These are phyloP conservation scores for Scleroderma citrinum DNA, from an alignment of 768 basidiomycete genomes.

Conservation along the genomic window DNA sequence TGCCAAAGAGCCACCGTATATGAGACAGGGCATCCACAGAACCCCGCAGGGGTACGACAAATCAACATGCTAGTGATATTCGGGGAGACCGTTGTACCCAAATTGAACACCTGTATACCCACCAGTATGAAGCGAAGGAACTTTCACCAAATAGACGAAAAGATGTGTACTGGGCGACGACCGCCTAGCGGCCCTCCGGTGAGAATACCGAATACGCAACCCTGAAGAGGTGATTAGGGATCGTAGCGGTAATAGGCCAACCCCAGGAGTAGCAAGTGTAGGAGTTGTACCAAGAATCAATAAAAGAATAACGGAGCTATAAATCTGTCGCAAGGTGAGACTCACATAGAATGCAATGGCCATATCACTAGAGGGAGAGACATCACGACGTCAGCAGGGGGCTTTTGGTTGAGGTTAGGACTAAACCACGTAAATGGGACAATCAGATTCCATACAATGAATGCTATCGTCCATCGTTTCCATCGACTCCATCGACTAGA, in stretches of 20 bases:
- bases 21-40: conserved; percentile 14
- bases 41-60: conserved; percentile 17
- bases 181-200: background rate
- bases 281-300: conserved; percentile 7
- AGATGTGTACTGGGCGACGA: background rate
- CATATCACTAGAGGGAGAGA: conserved; percentile 12
- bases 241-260: background rate
- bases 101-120: conserved; percentile 12
- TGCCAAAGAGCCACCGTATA: conserved; percentile 20
- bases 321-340: background rate
- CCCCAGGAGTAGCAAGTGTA: background rate
- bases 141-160: background rate
- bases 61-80: conserved; percentile 11
- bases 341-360: conserved; percentile 24
- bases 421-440: conserved; percentile 24
- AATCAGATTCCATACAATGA: conserved; percentile 26
- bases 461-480: conserved; percentile 21
- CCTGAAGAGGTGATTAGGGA: background rate
- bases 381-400: conserved; percentile 4
- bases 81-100: conserved; percentile 15
- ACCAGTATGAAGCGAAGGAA: conserved; percentile 1
- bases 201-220: background rate
- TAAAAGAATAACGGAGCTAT: background rate
- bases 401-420: too few species aligned
- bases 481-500: conserved; percentile 23